phyloP scores from a whole-genome alignment of 129 eudicot species.

The Artemisia annua region DNA sequence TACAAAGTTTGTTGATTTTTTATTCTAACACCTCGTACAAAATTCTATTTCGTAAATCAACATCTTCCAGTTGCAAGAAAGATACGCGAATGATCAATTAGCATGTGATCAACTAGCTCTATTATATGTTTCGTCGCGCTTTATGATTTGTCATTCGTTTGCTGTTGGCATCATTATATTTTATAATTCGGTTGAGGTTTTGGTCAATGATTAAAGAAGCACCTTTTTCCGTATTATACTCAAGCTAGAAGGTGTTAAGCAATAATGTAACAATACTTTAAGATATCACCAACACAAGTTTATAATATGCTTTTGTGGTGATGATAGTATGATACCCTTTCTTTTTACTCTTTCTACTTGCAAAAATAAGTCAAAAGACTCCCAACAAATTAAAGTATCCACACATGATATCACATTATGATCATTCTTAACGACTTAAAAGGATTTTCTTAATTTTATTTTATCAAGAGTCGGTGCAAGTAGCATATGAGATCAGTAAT shows the following conservation, averaged over 20 bases:
- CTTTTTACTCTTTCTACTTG: conserved; percentile 11
- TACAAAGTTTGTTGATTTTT: no score
- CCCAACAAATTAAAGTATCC: not conserved
- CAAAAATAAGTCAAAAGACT: conserved; percentile 21
- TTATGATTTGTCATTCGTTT: conserved; percentile 14
- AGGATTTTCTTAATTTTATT: not conserved
- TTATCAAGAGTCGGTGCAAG: not conserved
- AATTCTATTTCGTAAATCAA: not conserved
- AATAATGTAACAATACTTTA: conserved; percentile 34
- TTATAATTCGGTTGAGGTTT: not conserved
- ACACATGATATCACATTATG: conserved; percentile 11
- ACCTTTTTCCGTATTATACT: conserved; percentile 19
- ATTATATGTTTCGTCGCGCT: not conserved
- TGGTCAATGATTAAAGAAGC: conserved; percentile 30
- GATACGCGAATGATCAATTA: conserved; percentile 11
- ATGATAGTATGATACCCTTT: not conserved
- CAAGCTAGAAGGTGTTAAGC: conserved; percentile 29
- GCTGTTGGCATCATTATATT: not conserved
- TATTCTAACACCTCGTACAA: no score
- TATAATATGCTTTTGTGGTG: conserved; percentile 17
- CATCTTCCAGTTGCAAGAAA: not conserved
- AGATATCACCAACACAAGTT: conserved; percentile 18
- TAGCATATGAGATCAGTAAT: not conserved
- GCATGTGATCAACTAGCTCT: conserved; percentile 11
- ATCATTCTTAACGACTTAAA: not conserved